phyloP scores from a whole-genome alignment of 2,329 filamentous ascomycete genomes.

The Penicillium sp. region DNA sequence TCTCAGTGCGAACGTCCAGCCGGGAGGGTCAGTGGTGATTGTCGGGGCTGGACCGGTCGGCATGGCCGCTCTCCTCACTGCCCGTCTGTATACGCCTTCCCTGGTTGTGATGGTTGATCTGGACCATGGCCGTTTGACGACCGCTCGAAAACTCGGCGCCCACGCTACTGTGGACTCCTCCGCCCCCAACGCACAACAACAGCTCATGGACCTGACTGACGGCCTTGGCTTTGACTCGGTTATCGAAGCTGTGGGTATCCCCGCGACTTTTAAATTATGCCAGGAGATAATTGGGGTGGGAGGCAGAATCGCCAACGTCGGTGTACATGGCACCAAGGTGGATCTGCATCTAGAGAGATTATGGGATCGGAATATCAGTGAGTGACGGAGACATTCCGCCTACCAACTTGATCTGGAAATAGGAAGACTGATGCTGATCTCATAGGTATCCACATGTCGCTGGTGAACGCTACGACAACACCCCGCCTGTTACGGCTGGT shows the following conservation, averaged over 20 bases:
- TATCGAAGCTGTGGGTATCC: slow-evolving; percentile 59
- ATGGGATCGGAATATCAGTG: slow-evolving; percentile 56
- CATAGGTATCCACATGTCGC: slow-evolving; percentile 29
- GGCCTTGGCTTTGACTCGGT: slow-evolving; percentile 57
- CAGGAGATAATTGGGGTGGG: slow-evolving; percentile 56
- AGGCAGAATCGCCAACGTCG: slow-evolving; percentile 58
- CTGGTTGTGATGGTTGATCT: slow-evolving; percentile 54
- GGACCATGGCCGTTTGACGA: slow-evolving; percentile 49
- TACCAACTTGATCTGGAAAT: not conserved
- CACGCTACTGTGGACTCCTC: slow-evolving; percentile 45
- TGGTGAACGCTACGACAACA: slow-evolving; percentile 23
- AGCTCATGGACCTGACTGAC: slow-evolving; percentile 48
- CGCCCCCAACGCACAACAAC: slow-evolving; percentile 36
- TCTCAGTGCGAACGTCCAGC: slow-evolving; percentile 52
- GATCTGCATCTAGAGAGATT: slow-evolving; percentile 54
- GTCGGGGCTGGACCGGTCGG: slow-evolving; percentile 59
- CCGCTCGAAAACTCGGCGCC: slow-evolving; percentile 52
- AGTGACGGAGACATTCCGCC: slow-evolving; percentile 22
- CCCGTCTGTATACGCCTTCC: slow-evolving; percentile 55
- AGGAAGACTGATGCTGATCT: slow-evolving; percentile 37
- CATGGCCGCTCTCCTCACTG: slow-evolving; percentile 55
- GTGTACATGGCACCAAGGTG: slow-evolving; percentile 57
- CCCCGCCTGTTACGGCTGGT: slow-evolving; percentile 17
- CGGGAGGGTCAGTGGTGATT: slow-evolving; percentile 54
- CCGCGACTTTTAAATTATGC: slow-evolving; percentile 54